Conservation (phyloP, 306 rosid genomes). For the Phaseolus lunatus region DNA sequence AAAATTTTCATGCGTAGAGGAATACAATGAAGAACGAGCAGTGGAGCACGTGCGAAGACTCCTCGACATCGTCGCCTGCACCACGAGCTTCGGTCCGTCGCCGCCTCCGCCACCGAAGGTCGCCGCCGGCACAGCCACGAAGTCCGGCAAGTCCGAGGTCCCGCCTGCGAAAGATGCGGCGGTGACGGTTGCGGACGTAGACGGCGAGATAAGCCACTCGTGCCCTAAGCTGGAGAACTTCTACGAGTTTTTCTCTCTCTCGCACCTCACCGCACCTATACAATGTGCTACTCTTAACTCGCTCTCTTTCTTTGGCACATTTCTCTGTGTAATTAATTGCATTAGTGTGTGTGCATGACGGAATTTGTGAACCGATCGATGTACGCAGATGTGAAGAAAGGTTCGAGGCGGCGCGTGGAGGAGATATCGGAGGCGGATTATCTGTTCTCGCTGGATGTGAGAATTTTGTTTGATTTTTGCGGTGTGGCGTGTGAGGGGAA, state of each 20-base stretch:
- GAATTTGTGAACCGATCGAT: slow-evolving; percentile 33
- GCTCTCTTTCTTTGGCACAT: neutral
- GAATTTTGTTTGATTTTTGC: slow-evolving; percentile 4
- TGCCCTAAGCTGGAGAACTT: slow-evolving; percentile 84
- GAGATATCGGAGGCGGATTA: slow-evolving; percentile 72
- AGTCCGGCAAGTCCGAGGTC: slow-evolving; percentile 51
- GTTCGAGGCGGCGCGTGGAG: slow-evolving; percentile 62
- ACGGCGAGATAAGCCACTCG: slow-evolving; percentile 76
- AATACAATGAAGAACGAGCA: slow-evolving; percentile 74
- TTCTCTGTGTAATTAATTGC: neutral
- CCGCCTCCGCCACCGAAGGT: slow-evolving; percentile 41
- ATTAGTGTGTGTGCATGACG: neutral
- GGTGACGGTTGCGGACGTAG: slow-evolving; percentile 48
- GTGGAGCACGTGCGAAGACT: slow-evolving; percentile 82
- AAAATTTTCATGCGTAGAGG: slow-evolving; percentile 58
- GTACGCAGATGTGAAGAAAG: slow-evolving; percentile 78
- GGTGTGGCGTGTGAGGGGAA: neutral
- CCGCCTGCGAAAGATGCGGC: slow-evolving; percentile 53
- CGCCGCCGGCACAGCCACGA: slow-evolving; percentile 40
- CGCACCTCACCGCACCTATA: slow-evolving; percentile 84
- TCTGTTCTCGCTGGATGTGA: slow-evolving; percentile 87
- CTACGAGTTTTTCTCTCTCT: slow-evolving; percentile 94
- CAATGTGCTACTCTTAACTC: slow-evolving; percentile 59
- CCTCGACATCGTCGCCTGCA: slow-evolving; percentile 88
- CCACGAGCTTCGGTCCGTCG: slow-evolving; percentile 79